Conservation (phyloP, 2,329 filamentous ascomycete species). For the Aspergillus udagawae region DNA sequence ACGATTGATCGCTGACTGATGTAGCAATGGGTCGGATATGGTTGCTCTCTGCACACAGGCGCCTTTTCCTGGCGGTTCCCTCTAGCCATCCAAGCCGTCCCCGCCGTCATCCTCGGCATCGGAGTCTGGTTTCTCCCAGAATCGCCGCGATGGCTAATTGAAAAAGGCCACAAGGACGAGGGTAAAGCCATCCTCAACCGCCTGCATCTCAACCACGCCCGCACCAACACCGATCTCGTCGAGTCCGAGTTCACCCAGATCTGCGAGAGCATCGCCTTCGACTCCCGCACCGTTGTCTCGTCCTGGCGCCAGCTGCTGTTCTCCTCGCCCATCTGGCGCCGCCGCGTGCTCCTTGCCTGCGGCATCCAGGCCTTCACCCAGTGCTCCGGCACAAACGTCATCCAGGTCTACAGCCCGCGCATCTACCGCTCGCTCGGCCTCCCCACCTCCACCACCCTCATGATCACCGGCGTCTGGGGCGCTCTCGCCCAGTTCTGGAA, state of each 20-base stretch:
- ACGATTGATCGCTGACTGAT: constrained; percentile 6
- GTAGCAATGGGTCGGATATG: constrained; percentile 50
- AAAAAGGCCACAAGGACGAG: constrained; percentile 32
- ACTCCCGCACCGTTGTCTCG: constrained; percentile 25
- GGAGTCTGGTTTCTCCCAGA: constrained; percentile 34
- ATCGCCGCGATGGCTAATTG: constrained; percentile 36
- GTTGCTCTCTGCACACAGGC: constrained; percentile 31
- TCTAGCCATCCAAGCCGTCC: constrained; percentile 34
- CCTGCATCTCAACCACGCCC: constrained; percentile 28
- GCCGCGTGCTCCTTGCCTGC: constrained; percentile 45
- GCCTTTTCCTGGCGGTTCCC: constrained; percentile 36
- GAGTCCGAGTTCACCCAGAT: constrained; percentile 43
- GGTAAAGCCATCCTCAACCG: constrained; percentile 31
- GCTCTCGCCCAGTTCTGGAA: constrained; percentile 49
- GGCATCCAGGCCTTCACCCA: constrained; percentile 49
- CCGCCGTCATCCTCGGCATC: constrained; percentile 35
- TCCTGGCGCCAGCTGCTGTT: constrained; percentile 42
- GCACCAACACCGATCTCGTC: constrained; percentile 28
- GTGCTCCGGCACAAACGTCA: constrained; percentile 46
- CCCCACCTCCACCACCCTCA: constrained; percentile 42
- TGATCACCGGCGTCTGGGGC: constrained; percentile 51
- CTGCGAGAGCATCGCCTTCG: constrained; percentile 31
- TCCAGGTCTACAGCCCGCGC: constrained; percentile 42
- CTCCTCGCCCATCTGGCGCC: constrained; percentile 43
- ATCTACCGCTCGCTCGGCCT: constrained; percentile 47